Conservation (phyloP, 2,329 filamentous ascomycete genomes). For the Beauveria varroae region DNA sequence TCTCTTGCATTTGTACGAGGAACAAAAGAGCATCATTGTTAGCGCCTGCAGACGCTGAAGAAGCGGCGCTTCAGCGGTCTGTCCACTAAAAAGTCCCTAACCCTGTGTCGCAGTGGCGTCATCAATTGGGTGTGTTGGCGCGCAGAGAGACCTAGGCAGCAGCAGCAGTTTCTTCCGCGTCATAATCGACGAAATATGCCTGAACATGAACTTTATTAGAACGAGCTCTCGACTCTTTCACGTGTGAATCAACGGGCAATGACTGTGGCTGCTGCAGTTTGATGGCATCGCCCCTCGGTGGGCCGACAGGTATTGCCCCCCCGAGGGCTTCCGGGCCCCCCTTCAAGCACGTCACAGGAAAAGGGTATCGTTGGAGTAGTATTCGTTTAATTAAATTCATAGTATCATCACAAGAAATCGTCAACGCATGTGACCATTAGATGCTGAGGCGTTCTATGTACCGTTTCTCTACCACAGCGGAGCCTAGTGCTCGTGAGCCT, state of each 20-base stretch:
- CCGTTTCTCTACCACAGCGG: not conserved
- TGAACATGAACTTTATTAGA: not conserved
- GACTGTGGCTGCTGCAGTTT: not conserved
- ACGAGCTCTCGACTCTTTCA: not conserved
- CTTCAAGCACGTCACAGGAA: not conserved
- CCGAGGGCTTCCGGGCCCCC: not conserved
- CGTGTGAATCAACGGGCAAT: not conserved
- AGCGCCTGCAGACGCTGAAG: not conserved
- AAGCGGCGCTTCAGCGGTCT: not conserved
- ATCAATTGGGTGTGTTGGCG: too few species aligned
- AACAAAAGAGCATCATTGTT: not conserved
- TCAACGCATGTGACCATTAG: not conserved
- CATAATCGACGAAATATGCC: not conserved
- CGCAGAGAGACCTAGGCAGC: not conserved
- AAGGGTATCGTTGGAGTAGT: not conserved
- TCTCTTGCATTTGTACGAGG: too few species aligned
- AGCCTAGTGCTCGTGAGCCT: not conserved
- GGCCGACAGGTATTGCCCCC: not conserved
- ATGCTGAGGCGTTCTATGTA: constrained; percentile 2
- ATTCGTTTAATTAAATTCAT: constrained; percentile 4
- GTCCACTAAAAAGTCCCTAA: not conserved
- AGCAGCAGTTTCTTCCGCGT: not conserved
- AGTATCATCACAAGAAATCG: constrained; percentile 1
- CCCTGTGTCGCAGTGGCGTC: not conserved
- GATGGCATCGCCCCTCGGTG: constrained; percentile 3